phyloP scores from a whole-genome alignment of 306 rosid species.

The Aeschynomene evenia region DNA sequence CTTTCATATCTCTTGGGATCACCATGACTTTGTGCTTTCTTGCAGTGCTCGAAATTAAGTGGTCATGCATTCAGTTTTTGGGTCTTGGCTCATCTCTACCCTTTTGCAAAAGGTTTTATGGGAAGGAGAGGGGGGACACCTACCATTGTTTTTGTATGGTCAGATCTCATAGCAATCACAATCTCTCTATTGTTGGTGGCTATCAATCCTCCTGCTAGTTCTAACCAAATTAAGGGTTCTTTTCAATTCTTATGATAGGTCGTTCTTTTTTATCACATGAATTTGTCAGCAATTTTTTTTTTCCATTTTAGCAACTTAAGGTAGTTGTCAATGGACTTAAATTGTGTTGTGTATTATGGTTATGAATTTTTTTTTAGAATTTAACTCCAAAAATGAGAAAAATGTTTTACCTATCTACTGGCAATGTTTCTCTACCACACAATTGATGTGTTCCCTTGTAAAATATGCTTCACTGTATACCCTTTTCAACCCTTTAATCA shows the following conservation, averaged over 20 bases:
- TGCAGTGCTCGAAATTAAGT: constrained; percentile 84
- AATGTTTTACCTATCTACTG: background rate
- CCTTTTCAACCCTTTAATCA: too few species aligned
- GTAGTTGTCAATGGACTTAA: constrained; percentile 10
- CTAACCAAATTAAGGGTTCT: constrained; percentile 74
- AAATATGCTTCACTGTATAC: background rate
- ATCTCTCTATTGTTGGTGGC: constrained; percentile 95
- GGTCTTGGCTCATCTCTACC: constrained; percentile 90
- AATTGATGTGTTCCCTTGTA: background rate
- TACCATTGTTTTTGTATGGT: constrained; percentile 98
- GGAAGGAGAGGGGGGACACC: constrained; percentile 96
- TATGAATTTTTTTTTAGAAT: constrained; percentile 34
- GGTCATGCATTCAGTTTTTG: constrained; percentile 97
- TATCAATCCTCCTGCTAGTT: constrained; percentile 73
- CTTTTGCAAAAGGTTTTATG: constrained; percentile 91
- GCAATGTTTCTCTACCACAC: background rate
- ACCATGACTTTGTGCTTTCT: constrained; percentile 77
- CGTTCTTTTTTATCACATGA: constrained; percentile 31
- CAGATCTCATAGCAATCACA: constrained; percentile 81
- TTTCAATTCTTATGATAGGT: constrained; percentile 66
- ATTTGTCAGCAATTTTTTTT: constrained; percentile 1
- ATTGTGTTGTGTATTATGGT: constrained; percentile 23
- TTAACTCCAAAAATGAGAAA: constrained; percentile 10
- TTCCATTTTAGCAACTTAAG: background rate
- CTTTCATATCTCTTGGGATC: constrained; percentile 70